phyloP scores from a whole-genome alignment of 495 filamentous ascomycete species.

The Hypoxylon fuscum region DNA sequence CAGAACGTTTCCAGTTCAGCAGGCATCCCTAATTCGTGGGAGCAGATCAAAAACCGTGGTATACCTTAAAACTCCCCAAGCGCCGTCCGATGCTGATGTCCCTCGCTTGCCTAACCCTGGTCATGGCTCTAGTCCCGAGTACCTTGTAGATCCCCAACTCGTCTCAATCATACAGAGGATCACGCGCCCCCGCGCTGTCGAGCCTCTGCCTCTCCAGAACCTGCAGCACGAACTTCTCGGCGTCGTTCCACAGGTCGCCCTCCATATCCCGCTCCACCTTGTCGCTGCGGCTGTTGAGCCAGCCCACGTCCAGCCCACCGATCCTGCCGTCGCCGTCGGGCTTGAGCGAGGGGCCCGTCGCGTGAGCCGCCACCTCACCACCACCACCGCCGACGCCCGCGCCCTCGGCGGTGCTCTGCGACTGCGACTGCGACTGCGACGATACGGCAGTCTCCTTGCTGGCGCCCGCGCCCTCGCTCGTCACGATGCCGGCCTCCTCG shows the following conservation, averaged over 20 bases:
- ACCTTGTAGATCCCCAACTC: no score
- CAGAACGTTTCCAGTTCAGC: no score
- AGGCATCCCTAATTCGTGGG: not conserved
- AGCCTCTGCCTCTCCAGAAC: not conserved
- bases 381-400: no score
- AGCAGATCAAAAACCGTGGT: constrained; percentile 1
- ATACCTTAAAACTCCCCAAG: constrained; percentile 21
- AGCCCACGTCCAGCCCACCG: constrained; percentile 78
- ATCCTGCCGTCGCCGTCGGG: constrained; percentile 64
- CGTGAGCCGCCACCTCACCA: no score
- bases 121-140: no score
- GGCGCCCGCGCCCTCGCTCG: no score
- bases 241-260: constrained; percentile 76
- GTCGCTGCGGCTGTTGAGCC: constrained; percentile 83
- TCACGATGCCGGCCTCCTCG: constrained; percentile 78
- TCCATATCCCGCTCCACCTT: constrained; percentile 81
- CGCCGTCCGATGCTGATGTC: constrained; percentile 30
- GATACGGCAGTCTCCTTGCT: no score
- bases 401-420: no score
- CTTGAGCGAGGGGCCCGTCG: no score
- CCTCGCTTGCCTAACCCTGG: not conserved
- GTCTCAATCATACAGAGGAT: not conserved
- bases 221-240: constrained; percentile 48
- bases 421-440: no score
- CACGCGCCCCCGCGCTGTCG: not conserved